phyloP scores from a whole-genome alignment of 2,329 filamentous ascomycete genomes.

The Clarireedia paspali region DNA sequence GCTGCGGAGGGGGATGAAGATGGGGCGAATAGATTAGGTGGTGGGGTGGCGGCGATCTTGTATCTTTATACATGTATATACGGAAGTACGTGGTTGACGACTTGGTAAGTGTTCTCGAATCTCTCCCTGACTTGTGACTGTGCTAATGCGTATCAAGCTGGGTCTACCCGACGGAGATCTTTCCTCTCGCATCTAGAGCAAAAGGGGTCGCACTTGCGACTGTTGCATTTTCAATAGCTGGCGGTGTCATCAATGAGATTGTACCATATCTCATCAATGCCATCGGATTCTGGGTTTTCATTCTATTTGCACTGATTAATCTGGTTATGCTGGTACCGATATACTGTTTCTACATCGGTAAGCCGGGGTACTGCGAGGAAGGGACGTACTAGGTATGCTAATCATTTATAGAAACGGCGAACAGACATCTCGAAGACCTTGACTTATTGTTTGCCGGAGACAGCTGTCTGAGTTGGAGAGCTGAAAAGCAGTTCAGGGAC shows the following conservation, averaged over 20 bases:
- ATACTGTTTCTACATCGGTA: neutral
- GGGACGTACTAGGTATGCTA: too few relatives aligned
- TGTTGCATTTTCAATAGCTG: slow-evolving; percentile 12
- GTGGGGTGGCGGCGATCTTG: neutral
- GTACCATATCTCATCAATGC: slow-evolving; percentile 28
- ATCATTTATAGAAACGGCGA: neutral
- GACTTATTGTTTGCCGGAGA: neutral
- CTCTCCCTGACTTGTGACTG: neutral
- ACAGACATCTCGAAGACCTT: neutral
- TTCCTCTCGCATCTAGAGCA: neutral
- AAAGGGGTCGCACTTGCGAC: slow-evolving; percentile 1
- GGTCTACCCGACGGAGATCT: neutral
- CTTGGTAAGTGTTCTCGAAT: neutral
- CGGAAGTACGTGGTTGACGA: neutral
- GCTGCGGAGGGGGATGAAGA: neutral
- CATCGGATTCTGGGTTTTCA: slow-evolving; percentile 29
- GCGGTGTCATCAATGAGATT: slow-evolving; percentile 20
- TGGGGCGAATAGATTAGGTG: slow-evolving; percentile 4
- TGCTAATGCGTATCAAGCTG: neutral
- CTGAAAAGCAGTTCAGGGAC: neutral
- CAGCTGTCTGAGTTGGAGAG: neutral
- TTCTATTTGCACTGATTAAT: slow-evolving; percentile 29
- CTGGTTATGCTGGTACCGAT: slow-evolving; percentile 7
- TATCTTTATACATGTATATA: neutral
- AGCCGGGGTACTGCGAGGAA: neutral